Base-by-base conservation (phyloP, 768 basidiomycete genomes). In the Lactarius deliciosus region DNA sequence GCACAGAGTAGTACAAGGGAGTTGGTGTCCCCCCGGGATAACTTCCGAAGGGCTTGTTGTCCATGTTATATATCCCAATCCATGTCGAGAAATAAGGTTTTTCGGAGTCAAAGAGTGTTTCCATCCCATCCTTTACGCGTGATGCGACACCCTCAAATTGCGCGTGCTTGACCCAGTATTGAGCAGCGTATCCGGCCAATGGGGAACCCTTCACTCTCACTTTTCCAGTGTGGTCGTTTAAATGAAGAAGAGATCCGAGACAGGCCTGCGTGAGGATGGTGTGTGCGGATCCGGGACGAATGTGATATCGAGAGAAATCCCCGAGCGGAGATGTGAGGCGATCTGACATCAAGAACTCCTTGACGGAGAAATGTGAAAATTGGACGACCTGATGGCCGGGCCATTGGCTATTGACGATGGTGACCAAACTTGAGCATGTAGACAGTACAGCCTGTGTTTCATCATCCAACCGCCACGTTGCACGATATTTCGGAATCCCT, bases 401-500 rank as follows among this genome's bases (percentile, higher is more conserved):
- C 20, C 9, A 1, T 2, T 0, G 10, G 41, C 0, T 1, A 11
- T 22, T 1, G n/a, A 47, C 8, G 47, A 47, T 28, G 28, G 28
- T 47, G n/a, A 47, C n/a, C 4, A 47, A n/a, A 22, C 47, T 47
- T 47, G 47, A 47, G n/a, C 47, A 47, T 2, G 47, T 47, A 3
- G 47, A 47, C 10, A 47, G n/a, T 5, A 47, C 47, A 22, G 47
- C 47, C 47, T 22, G 9, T 22, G 47, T 47, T n/a, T 22, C n/a
- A 22, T 47, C 47, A 7, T 22, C 47, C 47, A 47, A 47, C 47
- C n/a, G 47, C 47, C n/a, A 47, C 10, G n/a, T n/a, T 11, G n/a
- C n/a, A 47, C 47, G n/a, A n/a, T 47, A 47, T 47, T 47, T 47
- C 47, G 47, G 47, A 22, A 47, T 47, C 47, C 47, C 47, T 22